Percentiles rank a stretch among this genome's conserved stretches.
Evolutionary conservation across 345 rosid species (phyloP).

Genomic region (Murraya paniculata): DNA sequence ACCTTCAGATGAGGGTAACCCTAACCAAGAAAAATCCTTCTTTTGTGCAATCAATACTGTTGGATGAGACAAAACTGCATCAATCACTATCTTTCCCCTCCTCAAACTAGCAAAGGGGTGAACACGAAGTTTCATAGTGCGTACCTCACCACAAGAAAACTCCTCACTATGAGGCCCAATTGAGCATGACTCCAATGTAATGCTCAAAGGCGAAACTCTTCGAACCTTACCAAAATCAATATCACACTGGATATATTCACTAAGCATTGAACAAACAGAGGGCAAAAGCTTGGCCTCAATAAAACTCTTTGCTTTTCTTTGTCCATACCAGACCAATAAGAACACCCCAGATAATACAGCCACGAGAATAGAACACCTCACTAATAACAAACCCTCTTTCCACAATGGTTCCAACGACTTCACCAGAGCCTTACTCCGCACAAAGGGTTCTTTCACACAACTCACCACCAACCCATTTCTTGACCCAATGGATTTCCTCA

Average conservation of each 20-base stretch:
- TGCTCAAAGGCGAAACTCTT: conserved; percentile 76
- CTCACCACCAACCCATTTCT: conserved; percentile 56
- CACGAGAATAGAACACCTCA: conserved; percentile 70
- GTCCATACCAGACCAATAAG: conserved; percentile 88
- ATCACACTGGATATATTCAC: conserved; percentile 78
- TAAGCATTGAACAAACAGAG: conserved; percentile 71
- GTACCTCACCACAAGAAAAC: conserved; percentile 89
- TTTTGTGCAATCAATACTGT: conserved; percentile 70
- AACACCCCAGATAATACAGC: conserved; percentile 83
- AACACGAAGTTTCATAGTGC: conserved; percentile 72
- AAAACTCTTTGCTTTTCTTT: conserved; percentile 62
- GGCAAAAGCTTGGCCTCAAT: conserved; percentile 83
- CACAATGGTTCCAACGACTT: conserved; percentile 61
- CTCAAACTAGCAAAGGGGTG: conserved; percentile 87
- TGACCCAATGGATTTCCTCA: conserved; percentile 59
- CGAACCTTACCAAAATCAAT: conserved; percentile 78
- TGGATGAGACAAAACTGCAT: conserved; percentile 78
- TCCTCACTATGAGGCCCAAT: conserved; percentile 77
- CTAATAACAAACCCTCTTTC: conserved; percentile 73
- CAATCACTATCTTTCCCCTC: conserved; percentile 83
- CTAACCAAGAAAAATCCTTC: conserved; percentile 90
- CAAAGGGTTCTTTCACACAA: conserved; percentile 59
- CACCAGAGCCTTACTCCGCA: conserved; percentile 56
- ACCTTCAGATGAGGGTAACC: conserved; percentile 68
- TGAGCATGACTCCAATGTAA: conserved; percentile 78